phyloP scores from a whole-genome alignment of 2,329 filamentous ascomycete species.

The Pleochaeta shiraiana region DNA sequence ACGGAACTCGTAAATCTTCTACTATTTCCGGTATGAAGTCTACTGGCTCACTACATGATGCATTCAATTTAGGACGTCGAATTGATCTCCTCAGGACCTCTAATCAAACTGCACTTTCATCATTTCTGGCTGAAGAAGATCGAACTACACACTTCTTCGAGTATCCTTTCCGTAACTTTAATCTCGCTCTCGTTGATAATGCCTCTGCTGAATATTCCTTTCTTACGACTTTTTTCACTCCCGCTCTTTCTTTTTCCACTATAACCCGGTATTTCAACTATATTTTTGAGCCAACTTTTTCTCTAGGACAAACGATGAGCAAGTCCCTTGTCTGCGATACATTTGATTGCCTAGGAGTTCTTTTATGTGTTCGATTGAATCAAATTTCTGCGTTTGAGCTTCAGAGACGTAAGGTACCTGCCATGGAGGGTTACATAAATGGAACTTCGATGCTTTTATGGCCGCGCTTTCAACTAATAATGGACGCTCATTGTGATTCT shows the following conservation, averaged over 20 bases:
- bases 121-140: conserved; percentile 82
- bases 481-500: conserved; percentile 83
- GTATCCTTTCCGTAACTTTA: conserved; percentile 81
- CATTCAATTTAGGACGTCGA: conserved; percentile 72
- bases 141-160: conserved; percentile 72
- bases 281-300: conserved; percentile 76
- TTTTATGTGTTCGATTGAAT: conserved; percentile 83
- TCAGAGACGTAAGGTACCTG: conserved; percentile 74
- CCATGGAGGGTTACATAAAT: conserved; percentile 81
- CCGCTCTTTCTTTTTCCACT: conserved; percentile 48
- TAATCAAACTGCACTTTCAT: conserved; percentile 57
- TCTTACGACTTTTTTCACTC: conserved; percentile 70
- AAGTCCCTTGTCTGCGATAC: conserved; percentile 55
- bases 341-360: conserved; percentile 64
- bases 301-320: conserved; percentile 57
- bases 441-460: conserved; percentile 89
- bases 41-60: conserved; percentile 48
- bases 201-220: conserved; percentile 91
- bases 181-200: conserved; percentile 83
- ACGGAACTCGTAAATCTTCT: conserved; percentile 40
- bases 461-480: conserved; percentile 85
- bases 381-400: conserved; percentile 89
- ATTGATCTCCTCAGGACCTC: conserved; percentile 58
- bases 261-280: conserved; percentile 69
- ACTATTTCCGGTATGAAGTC: conserved; percentile 30